Evolutionary conservation across 192 early-diverging fungal species (phyloP), one percentile per base, ranked within the genome.

Genomic region (Coemansia sp.): DNA sequence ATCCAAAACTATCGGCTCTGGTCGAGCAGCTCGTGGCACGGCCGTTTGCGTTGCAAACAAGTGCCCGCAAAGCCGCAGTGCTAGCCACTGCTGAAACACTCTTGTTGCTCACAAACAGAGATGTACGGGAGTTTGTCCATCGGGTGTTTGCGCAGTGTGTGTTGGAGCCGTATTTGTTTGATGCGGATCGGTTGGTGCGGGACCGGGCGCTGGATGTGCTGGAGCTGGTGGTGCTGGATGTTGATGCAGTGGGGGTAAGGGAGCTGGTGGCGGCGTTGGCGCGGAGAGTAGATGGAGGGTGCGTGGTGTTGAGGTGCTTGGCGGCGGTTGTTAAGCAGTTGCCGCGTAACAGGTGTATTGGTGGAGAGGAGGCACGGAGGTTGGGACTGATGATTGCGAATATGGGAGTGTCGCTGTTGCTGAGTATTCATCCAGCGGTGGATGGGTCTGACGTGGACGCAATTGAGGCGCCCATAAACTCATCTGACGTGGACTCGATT

Each of bases 121-220:
- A 36, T 1, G 70, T 57, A 36, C 53, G 49, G 7, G 9, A 6
- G 7, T 28, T 60, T 36, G 74, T 37, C 0, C 25, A 58, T 4
- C 44, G 40, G 0, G 31, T 58, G 34, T 34, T 68, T 11, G 20
- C 58, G 15, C 49, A 68, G 17, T 42, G 18, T 10, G 14, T 20
- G 2, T 42, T 70, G 37, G 26, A 47, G 49, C 60, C 47, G 37
- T 78, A 78, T 20, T 23, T 79, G 17, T 66, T 64, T 63, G 70
- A 73, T 31, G 4, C 4, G 1, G 76, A 79, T 50, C 38, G 70
- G 34, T 55, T 67, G 51, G 53, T 73, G 12, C 76, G 76, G 38
- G 76, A 79, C 64, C 55, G 54, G 17, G 76, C 76, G 8, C 60
- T 79, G 64, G 76, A 79, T 26, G 57, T 79, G 36, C 47, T 73